Percentiles rank a stretch among this genome's conserved stretches.
phyloP scores from a whole-genome alignment of 2,329 filamentous ascomycete species.

The Pochonia chlamydosporia region DNA sequence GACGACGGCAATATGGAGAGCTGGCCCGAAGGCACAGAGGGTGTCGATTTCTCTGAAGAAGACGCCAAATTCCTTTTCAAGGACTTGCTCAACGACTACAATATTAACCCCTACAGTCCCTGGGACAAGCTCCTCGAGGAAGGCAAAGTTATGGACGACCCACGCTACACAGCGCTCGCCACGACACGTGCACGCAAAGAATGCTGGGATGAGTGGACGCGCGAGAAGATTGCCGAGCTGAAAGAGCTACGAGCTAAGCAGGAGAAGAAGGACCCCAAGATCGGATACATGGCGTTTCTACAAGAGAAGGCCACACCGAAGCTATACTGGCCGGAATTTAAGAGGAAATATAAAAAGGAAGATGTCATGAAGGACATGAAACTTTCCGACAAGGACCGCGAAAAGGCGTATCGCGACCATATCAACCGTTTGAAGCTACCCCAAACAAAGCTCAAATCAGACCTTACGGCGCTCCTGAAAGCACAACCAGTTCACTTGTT shows the following conservation, averaged over 20 bases:
- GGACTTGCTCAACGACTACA: conserved; percentile 76
- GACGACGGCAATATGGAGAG: conserved; percentile 56
- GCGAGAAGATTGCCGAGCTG: conserved; percentile 66
- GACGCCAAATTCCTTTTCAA: conserved; percentile 77
- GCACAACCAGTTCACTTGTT: conserved; percentile 52
- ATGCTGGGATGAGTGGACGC: conserved; percentile 78
- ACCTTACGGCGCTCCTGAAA: conserved; percentile 61
- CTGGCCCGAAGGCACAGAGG: conserved; percentile 68
- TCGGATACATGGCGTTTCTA: conserved; percentile 77
- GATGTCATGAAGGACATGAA: conserved; percentile 69
- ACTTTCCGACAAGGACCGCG: conserved; percentile 69
- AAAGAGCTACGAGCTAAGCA: conserved; percentile 68
- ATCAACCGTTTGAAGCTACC: conserved; percentile 62
- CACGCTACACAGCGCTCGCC: conserved; percentile 75
- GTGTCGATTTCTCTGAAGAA: conserved; percentile 63
- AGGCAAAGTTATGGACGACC: conserved; percentile 74
- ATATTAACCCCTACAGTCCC: conserved; percentile 79
- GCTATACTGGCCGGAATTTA: conserved; percentile 96
- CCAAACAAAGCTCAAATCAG: conserved; percentile 59
- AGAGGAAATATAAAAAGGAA: conserved; percentile 81
- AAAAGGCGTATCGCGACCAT: conserved; percentile 74
- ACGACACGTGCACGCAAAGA: conserved; percentile 80
- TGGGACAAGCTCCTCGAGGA: conserved; percentile 90
- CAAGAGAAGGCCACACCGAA: conserved; percentile 80
- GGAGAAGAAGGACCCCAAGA: conserved; percentile 75